Conservation (phyloP, 169 alveolate genomes). For the Prorocentrum cordatum region DNA sequence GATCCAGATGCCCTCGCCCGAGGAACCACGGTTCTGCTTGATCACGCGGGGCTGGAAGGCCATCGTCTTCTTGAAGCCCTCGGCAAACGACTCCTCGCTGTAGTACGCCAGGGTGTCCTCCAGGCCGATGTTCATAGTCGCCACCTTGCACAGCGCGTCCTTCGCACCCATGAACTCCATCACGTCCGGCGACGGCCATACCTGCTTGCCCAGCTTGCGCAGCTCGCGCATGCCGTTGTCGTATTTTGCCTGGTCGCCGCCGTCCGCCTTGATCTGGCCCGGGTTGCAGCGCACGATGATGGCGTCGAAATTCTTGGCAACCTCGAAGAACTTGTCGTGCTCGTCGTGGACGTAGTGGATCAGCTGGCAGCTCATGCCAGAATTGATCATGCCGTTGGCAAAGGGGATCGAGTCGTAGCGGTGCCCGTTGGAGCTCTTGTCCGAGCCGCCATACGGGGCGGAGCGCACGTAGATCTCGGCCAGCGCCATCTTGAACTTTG, state of each 20-base stretch:
- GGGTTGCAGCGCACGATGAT: slow-evolving; percentile 8
- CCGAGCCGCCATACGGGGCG: slow-evolving; percentile 39
- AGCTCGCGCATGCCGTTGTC: slow-evolving; percentile 25
- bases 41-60: slow-evolving; percentile 26
- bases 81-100: background rate
- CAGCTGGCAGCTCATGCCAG: slow-evolving; percentile 51
- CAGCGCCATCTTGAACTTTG: background rate
- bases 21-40: slow-evolving; percentile 56
- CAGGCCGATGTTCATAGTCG: background rate
- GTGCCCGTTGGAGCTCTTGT: slow-evolving; percentile 33
- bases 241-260: slow-evolving; percentile 9
- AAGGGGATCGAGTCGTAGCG: slow-evolving; percentile 4
- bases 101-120: slow-evolving; percentile 17
- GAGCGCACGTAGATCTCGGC: slow-evolving; percentile 25
- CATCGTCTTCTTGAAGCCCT: slow-evolving; percentile 23
- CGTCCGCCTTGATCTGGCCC: slow-evolving; percentile 14
- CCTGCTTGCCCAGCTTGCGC: slow-evolving; percentile 15
- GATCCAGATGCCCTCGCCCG: slow-evolving; percentile 45
- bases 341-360: slow-evolving; percentile 26
- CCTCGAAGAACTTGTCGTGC: slow-evolving; percentile 42
- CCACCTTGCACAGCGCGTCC: slow-evolving; percentile 41
- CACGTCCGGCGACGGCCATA: slow-evolving; percentile 8
- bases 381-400: slow-evolving; percentile 16
- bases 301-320: background rate
- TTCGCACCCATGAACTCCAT: slow-evolving; percentile 28